Evolutionary conservation across 2,329 filamentous ascomycete genomes (phyloP).

Genomic region (Aureobasidium leucospermi): DNA sequence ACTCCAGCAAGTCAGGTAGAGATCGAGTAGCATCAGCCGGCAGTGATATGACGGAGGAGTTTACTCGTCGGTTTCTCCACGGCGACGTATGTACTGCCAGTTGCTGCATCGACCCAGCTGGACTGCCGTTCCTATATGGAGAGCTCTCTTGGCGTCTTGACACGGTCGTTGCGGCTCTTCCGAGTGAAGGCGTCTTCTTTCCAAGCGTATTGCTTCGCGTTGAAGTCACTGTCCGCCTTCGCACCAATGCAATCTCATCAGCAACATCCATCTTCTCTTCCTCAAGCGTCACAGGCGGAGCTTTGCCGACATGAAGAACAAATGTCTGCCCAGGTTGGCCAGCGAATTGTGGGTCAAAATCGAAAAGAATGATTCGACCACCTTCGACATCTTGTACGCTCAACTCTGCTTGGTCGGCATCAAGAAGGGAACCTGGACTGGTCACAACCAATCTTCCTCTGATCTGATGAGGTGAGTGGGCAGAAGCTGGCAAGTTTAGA

Average conservation of each 20-base stretch:
- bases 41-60: conserved; percentile 12
- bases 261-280: conserved; percentile 28
- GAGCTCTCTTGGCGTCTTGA: conserved; percentile 1
- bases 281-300: conserved; percentile 27
- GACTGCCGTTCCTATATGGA: background rate
- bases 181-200: conserved; percentile 25
- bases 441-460: conserved; percentile 29
- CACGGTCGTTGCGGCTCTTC: conserved; percentile 28
- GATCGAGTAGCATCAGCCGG: conserved; percentile 18
- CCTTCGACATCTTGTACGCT: conserved; percentile 29
- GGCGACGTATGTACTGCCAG: background rate
- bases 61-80: conserved; percentile 8
- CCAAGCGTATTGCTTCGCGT: conserved; percentile 25
- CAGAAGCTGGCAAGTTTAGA: conserved; percentile 20
- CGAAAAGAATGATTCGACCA: conserved; percentile 30
- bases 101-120: background rate
- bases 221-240: conserved; percentile 30
- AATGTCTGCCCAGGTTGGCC: conserved; percentile 32
- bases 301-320: conserved; percentile 28
- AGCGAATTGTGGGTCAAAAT: conserved; percentile 28
- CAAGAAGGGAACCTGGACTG: conserved; percentile 29
- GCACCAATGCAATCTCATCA: conserved; percentile 28
- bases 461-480: conserved; percentile 15
- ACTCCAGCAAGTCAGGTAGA: conserved; percentile 28
- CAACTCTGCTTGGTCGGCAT: conserved; percentile 23